Evolutionary conservation across 164 flowering plant genomes (phyloP).

Genomic region (Platanus orientalis): DNA sequence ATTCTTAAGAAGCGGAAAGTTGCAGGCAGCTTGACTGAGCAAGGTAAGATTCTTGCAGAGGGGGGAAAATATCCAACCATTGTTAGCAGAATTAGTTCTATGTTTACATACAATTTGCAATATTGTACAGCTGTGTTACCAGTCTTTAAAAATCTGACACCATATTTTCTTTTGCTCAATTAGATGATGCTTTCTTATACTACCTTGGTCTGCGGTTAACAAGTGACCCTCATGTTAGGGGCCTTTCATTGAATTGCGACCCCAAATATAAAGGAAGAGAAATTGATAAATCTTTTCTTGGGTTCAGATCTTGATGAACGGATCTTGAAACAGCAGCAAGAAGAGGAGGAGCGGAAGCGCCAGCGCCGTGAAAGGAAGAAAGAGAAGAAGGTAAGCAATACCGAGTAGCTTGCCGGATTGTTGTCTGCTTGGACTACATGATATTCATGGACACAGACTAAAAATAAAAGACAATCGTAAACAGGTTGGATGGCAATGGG

Average conservation of each 20-base stretch:
- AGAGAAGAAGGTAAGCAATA: conserved; percentile 77
- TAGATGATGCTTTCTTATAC: neutral
- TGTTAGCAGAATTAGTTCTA: neutral
- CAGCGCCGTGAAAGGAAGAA: conserved; percentile 85
- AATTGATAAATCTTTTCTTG: neutral
- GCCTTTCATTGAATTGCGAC: no score
- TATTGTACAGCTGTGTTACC: neutral
- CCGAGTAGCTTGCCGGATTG: neutral
- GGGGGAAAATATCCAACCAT: neutral
- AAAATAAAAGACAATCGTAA: no score
- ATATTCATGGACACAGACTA: no score
- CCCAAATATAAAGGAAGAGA: no score
- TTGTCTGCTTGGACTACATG: neutral
- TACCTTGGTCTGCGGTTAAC: neutral
- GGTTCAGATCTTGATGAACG: conserved; percentile 83
- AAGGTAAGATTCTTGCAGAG: conserved; percentile 49
- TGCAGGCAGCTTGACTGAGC: conserved; percentile 71
- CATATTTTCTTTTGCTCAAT: no score
- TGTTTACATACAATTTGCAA: neutral
- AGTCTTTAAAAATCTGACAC: no score
- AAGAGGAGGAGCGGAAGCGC: conserved; percentile 91
- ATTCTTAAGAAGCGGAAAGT: conserved; percentile 75
- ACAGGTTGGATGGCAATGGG: no score
- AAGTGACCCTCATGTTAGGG: no score
- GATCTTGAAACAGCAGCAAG: conserved; percentile 79